Conservation (phyloP, 805 yeast species). For the Candida krabiensis region DNA sequence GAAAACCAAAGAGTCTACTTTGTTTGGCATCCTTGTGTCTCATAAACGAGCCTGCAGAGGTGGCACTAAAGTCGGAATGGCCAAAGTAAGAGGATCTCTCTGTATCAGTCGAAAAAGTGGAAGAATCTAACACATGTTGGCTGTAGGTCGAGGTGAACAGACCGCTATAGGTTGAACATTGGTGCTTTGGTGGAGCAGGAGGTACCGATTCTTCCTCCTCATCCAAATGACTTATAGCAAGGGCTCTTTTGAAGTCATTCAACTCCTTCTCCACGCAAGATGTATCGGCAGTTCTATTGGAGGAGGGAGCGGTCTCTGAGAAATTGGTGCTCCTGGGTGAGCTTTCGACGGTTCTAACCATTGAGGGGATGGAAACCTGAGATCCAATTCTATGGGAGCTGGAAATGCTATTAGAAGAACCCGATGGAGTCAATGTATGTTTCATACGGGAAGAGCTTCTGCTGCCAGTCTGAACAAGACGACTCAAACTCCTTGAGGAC, state of each 20-base stretch:
- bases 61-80: constrained; percentile 77
- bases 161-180: constrained; percentile 11
- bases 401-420: constrained; percentile 17
- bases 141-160: constrained; percentile 24
- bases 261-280: constrained; percentile 9
- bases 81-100: constrained; percentile 46
- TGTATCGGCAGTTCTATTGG: background rate
- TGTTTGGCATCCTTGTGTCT: constrained; percentile 54
- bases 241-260: constrained; percentile 2
- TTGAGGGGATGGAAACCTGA: constrained; percentile 16
- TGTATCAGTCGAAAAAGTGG: constrained; percentile 35
- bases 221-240: no score
- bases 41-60: constrained; percentile 83
- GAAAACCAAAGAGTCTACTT: constrained; percentile 15
- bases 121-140: constrained; percentile 30
- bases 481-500: constrained; percentile 8
- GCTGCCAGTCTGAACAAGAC: constrained; percentile 7
- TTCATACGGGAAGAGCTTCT: constrained; percentile 9
- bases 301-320: constrained; percentile 7
- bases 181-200: constrained; percentile 42
- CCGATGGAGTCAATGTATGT: constrained; percentile 14
- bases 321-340: background rate
- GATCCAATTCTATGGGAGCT: constrained; percentile 16
- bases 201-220: constrained; percentile 18
- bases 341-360: constrained; percentile 2